Evolutionary conservation across 2,329 filamentous ascomycete species (phyloP).

Genomic region (Volutella citrinella): DNA sequence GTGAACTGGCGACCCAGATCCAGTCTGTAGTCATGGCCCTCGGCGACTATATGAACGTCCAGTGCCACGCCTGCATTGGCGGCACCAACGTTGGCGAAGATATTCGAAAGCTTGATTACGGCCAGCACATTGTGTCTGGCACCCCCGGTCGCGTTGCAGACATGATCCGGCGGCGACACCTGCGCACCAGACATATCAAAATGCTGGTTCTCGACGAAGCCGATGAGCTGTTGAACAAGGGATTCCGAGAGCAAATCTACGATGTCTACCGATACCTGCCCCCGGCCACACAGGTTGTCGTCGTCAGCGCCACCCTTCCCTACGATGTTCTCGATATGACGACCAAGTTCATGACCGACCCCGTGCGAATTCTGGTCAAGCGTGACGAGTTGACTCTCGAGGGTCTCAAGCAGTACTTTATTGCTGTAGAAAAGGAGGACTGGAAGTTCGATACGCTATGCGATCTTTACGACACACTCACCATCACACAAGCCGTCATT

Average conservation of each 20-base stretch:
- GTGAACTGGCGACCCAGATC: slow-evolving; percentile 96
- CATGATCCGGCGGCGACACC: slow-evolving; percentile 57
- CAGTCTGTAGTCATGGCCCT: slow-evolving; percentile 99
- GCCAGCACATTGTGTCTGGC: slow-evolving; percentile 95
- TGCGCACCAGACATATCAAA: slow-evolving; percentile 61
- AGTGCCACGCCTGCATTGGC: slow-evolving; percentile 98
- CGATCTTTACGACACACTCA: slow-evolving; percentile 97
- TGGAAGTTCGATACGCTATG: slow-evolving; percentile 99
- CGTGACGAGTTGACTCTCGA: slow-evolving; percentile 97
- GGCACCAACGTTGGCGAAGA: slow-evolving; percentile 98
- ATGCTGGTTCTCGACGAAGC: slow-evolving; percentile 62
- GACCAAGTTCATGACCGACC: slow-evolving; percentile 99
- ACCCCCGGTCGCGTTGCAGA: slow-evolving; percentile 88
- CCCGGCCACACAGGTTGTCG: slow-evolving; percentile 95
- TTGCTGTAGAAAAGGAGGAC: slow-evolving; percentile 98
- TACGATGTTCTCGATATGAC: slow-evolving; percentile 99
- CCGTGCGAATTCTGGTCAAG: slow-evolving; percentile 94
- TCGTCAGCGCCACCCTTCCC: slow-evolving; percentile 92
- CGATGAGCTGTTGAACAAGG: slow-evolving; percentile 75
- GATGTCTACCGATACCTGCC: slow-evolving; percentile 97
- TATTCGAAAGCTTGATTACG: slow-evolving; percentile 95
- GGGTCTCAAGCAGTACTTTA: slow-evolving; percentile 98
- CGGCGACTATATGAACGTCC: slow-evolving; percentile 99
- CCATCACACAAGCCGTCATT: slow-evolving; percentile 98
- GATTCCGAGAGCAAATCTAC: slow-evolving; percentile 98